A percentile compares a stretch with the other conserved stretches of the same genome.
phyloP scores from a whole-genome alignment of 352 stramenopile species.

The Globisporangium spiculum region DNA sequence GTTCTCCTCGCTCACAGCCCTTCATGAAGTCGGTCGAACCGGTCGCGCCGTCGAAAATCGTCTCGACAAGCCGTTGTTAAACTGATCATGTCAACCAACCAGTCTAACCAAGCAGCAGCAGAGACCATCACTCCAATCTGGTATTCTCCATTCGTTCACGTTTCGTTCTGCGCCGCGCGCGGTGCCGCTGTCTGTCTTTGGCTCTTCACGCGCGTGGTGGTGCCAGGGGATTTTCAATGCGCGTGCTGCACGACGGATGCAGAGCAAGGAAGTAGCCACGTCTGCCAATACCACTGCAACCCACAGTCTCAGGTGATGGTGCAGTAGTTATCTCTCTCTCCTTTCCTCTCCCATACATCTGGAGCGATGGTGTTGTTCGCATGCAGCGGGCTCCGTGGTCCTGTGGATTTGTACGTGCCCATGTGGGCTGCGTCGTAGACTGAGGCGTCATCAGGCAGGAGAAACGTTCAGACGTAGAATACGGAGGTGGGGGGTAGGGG shows the following conservation, averaged over 20 bases:
- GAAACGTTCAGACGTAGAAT: neutral
- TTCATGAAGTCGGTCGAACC: neutral
- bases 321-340: neutral
- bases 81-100: neutral
- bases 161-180: neutral
- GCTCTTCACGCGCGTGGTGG: neutral
- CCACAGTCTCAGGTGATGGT: neutral
- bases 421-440: neutral
- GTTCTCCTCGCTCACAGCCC: neutral
- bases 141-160: neutral
- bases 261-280: neutral
- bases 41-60: neutral
- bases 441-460: neutral
- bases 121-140: neutral
- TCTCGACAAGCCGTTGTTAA: neutral
- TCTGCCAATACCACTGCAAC: neutral
- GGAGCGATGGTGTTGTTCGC: neutral
- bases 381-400: neutral
- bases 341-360: neutral
- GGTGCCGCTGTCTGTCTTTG: neutral
- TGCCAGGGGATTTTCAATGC: neutral
- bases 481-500: too few relatives aligned
- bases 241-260: neutral
- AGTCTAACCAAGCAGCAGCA: neutral
- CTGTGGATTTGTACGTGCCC: too few relatives aligned